These are phyloP conservation scores for Mycena albidolilacea DNA, from an alignment of 768 basidiomycete species.

Conservation along the genomic window DNA sequence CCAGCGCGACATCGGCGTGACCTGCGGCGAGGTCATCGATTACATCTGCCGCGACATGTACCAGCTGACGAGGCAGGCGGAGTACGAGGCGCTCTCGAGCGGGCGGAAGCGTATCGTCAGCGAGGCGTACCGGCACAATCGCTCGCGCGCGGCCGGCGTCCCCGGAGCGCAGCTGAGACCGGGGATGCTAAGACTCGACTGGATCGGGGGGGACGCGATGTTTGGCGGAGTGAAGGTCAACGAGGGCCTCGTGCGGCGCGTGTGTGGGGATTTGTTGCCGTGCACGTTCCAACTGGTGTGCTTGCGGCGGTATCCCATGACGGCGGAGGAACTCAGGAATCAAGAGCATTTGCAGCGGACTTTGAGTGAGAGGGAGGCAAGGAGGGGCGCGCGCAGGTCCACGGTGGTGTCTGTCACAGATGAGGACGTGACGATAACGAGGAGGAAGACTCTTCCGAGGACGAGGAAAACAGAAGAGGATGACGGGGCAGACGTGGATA, in stretches of 20 bases:
- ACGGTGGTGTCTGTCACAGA: conserved; percentile 28
- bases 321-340: conserved; percentile 65
- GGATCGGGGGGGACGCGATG: conserved; percentile 68
- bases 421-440: conserved; percentile 26
- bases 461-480: conserved; percentile 17
- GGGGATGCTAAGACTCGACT: conserved; percentile 78
- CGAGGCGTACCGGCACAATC: conserved; percentile 74
- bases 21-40: conserved; percentile 78
- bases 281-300: conserved; percentile 75
- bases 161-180: conserved; percentile 79
- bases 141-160: conserved; percentile 72
- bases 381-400: conserved; percentile 28
- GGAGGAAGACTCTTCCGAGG: conserved; percentile 17
- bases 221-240: conserved; percentile 74
- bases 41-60: conserved; percentile 66
- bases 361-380: conserved; percentile 43
- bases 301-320: conserved; percentile 61
- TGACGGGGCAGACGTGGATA: conserved; percentile 13
- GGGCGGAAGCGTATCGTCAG: conserved; percentile 59
- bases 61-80: conserved; percentile 63
- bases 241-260: conserved; percentile 57
- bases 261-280: conserved; percentile 66
- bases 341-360: conserved; percentile 56
- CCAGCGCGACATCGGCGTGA: conserved; percentile 66
- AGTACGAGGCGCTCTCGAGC: conserved; percentile 61